phyloP scores from a whole-genome alignment of 805 yeast species.

The Saturnispora ahearnii region DNA sequence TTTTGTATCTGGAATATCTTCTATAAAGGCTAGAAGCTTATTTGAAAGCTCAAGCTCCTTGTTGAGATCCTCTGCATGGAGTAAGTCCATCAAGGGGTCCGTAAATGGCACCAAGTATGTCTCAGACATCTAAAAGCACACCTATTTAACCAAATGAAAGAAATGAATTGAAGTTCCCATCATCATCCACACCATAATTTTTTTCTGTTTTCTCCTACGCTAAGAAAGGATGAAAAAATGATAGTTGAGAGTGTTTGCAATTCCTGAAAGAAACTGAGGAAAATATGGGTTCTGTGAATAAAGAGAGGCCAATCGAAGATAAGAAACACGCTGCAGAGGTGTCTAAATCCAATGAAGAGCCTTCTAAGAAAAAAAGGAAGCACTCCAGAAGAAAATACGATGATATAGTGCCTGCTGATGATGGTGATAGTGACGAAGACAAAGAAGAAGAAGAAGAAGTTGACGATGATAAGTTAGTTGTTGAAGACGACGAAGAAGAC shows the following conservation, averaged over 20 bases:
- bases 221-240: neutral
- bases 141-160: neutral
- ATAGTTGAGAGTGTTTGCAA: no score
- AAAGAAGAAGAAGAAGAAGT: conserved; percentile 35
- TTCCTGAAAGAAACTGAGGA: no score
- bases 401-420: conserved; percentile 16
- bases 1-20: conserved; percentile 35
- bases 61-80: conserved; percentile 41
- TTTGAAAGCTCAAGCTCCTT: conserved; percentile 32
- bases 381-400: conserved; percentile 20
- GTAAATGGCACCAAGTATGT: conserved; percentile 24
- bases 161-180: neutral
- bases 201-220: neutral
- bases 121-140: neutral
- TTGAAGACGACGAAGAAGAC: conserved; percentile 66
- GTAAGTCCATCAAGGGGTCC: conserved; percentile 40
- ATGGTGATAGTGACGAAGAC: conserved; percentile 25
- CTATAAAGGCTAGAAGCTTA: conserved; percentile 33
- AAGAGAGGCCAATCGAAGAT: neutral
- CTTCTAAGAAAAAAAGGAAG: conserved; percentile 13
- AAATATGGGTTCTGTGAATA: neutral
- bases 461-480: conserved; percentile 44
- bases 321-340: neutral
- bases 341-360: neutral
- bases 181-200: neutral